Base-by-base conservation (phyloP, 306 rosid species). In the Vigna angularis region DNA sequence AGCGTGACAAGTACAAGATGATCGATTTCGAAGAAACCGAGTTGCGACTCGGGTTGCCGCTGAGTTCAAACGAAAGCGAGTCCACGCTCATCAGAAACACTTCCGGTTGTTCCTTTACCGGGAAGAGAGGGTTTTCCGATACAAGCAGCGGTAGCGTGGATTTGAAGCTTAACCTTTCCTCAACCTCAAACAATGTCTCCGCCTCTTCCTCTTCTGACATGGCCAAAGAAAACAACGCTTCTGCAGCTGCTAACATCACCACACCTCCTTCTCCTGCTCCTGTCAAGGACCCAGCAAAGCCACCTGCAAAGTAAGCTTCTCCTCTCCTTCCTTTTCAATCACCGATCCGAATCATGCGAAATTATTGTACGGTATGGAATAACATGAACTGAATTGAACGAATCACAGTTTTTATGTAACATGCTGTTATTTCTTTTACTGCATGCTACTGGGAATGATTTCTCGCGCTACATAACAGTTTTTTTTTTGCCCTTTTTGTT, bases 141-240 rank as follows among this genome's bases (percentile, higher is more conserved):
- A 85, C 93, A 16, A 9, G 22, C 26, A 13, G 9, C 14, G 85
- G 32, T 34, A 11, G 9, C 47, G 89, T 90, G 50, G 97, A 92
- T 85, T 86, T 90, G 88, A 92, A 92, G 88, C 97, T 92, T 62
- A 88, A 90, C 78, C 80, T 92, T 15, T 90, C 91, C 1, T 85
- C 94, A 66, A 42, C 51, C 34, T 36, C 67, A 3, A 75, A 84
- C 24, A 76, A 56, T 30, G 16, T 45, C 50, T 45, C 50, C 14
- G 50, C 16, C 50, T 10, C 50, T 0, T 4, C 48, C 18, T 51
- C 64, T 9, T 22, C 75, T 11, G 42, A 80, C 11, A 7, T 38
- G 1, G 22, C 45, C 12, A 52, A 14, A 55, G 48, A 62, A 2
- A 85, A 80, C 44, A 72, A 73, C 44, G 69, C 84, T 38, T 77